phyloP scores from a whole-genome alignment of 129 eudicot genomes.

The Arctium lappa region DNA sequence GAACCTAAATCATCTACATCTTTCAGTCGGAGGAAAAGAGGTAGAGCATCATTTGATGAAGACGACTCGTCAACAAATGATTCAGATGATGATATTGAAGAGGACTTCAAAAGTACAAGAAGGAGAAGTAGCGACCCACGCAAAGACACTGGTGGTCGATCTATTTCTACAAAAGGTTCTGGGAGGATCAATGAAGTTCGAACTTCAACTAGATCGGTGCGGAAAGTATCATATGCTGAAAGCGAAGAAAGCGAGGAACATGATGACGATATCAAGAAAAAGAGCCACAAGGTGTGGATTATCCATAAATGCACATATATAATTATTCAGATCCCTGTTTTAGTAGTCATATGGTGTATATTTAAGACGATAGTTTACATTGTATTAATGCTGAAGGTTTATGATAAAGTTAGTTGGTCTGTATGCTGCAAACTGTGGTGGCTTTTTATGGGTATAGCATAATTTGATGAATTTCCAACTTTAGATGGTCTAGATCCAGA shows the following conservation, averaged over 20 bases:
- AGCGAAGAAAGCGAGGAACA: conserved; percentile 87
- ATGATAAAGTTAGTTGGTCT: background rate
- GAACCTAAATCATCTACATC: conserved; percentile 44
- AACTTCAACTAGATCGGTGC: conserved; percentile 74
- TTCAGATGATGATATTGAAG: conserved; percentile 65
- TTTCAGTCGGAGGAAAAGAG: conserved; percentile 56
- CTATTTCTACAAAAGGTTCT: conserved; percentile 38
- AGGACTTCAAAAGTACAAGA: conserved; percentile 45
- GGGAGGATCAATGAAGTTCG: conserved; percentile 64
- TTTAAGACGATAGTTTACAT: background rate
- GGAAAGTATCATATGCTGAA: conserved; percentile 95
- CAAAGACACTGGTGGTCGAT: conserved; percentile 43
- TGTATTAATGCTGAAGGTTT: background rate
- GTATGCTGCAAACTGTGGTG: background rate
- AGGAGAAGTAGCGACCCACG: conserved; percentile 48
- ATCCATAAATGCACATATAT: background rate
- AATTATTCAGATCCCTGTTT: background rate
- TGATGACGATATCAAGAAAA: conserved; percentile 71
- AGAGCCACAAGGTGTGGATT: conserved; percentile 73
- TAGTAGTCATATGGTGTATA: conserved; percentile 2
- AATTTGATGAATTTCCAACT: background rate
- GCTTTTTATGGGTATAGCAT: background rate
- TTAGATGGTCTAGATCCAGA: background rate
- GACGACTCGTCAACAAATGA: conserved; percentile 74
- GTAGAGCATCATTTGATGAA: conserved; percentile 59